A percentile compares a stretch with the other conserved stretches of the same genome.
phyloP scores from a whole-genome alignment of 148 eudicot species.

The Heliosperma pusillum region DNA sequence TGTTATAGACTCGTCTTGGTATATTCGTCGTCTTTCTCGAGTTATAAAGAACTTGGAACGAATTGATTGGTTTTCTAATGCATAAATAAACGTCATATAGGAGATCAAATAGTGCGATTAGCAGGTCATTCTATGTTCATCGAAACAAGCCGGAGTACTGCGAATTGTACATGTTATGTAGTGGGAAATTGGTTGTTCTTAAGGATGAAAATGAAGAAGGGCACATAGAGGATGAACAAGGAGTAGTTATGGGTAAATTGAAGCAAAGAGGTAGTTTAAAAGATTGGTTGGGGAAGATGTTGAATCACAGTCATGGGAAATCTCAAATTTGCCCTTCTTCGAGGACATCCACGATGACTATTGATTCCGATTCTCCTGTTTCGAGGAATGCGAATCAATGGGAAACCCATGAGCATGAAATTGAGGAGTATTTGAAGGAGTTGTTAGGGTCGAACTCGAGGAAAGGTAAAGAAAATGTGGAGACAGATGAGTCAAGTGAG shows the following conservation, averaged over 20 bases:
- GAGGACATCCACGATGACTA: constrained; percentile 23
- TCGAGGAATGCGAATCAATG: constrained; percentile 34
- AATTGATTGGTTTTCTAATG: background rate
- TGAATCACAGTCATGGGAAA: constrained; percentile 22
- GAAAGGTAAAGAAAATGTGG: constrained; percentile 32
- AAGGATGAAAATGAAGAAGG: constrained; percentile 52
- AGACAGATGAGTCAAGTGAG: constrained; percentile 23
- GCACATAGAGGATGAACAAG: constrained; percentile 50
- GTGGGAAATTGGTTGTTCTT: constrained; percentile 51
- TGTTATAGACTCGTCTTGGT: background rate
- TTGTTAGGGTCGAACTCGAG: constrained; percentile 28
- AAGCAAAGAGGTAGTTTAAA: constrained; percentile 39
- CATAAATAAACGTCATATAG: constrained; percentile 25
- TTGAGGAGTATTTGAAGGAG: constrained; percentile 59
- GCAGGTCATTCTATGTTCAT: constrained; percentile 43
- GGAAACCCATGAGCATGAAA: constrained; percentile 47
- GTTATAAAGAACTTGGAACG: background rate
- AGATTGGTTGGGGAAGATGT: constrained; percentile 54
- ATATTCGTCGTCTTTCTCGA: background rate
- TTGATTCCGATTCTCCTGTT: constrained; percentile 24
- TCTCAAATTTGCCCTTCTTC: constrained; percentile 24
- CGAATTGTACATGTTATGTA: constrained; percentile 42
- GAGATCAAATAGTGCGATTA: constrained; percentile 47
- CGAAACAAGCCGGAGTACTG: constrained; percentile 64
- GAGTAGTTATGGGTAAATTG: constrained; percentile 36